Base-by-base conservation (phyloP, 768 basidiomycete genomes). In the Austroboletus festivus region DNA sequence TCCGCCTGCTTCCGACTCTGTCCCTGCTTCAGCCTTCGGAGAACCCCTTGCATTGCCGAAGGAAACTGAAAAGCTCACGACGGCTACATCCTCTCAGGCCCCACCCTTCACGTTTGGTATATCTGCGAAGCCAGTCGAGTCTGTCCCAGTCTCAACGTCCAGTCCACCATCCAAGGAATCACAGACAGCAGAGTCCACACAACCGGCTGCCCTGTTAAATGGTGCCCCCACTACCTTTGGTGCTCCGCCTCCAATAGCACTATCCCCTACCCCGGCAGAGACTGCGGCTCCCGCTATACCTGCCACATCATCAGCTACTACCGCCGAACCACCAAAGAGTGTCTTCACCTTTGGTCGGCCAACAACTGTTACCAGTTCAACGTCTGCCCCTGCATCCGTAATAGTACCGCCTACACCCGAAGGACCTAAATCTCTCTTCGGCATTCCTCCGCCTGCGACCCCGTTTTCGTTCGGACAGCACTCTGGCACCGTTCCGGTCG, bases 381-480 rank as follows among this genome's bases (percentile, higher is more conserved):
- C 45, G 8, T 18, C 61, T 2, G 31, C 47, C 0, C 37, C 62
- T 13, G 26, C 45, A 16, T 28, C 58, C 4, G 46, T n/a, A 42
- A 38, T 16, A 18, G 38, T 48, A 15, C 39, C 48, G 15, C 41
- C 64, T 15, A 40, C 65, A 16, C 35, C 64, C 9, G 73, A 78
- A 21, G 57, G 69, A 0, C 62, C 75, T 0, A 78, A 80, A 55
- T 65, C 77, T 2, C 23, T 68, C 7, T 79, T 81, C 40, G 68
- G 71, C 10, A 59, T n/a, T n/a, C n/a, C 60, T 35, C 47, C 56
- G 30, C 55, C 61, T 46, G 28, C 50, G 33, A 53, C 57, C 40
- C 44, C 67, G 15, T 83, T 83, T 57, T 60, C 72, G 5, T 83
- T 85, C 53, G 74, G 72, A 12, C 59, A 54, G 41, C 51, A 56